These are phyloP conservation scores for Myotisia sp. DNA, from an alignment of 2,329 filamentous ascomycete genomes.

Conservation along the genomic window DNA sequence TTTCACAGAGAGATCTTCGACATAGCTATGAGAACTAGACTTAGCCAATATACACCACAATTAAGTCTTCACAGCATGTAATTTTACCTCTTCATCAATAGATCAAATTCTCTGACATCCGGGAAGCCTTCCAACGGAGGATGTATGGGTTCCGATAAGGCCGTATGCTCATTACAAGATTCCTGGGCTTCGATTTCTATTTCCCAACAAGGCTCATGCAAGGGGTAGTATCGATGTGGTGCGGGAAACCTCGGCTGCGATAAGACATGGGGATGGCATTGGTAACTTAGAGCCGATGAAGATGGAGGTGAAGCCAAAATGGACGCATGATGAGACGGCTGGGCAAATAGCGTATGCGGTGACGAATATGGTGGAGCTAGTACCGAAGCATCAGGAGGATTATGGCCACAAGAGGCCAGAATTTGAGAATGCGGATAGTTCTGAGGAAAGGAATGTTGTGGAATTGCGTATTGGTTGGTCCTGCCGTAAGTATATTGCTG, in stretches of 20 bases:
- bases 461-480: slow-evolving; percentile 16
- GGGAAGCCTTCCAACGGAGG: slow-evolving; percentile 33
- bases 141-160: slow-evolving; percentile 32
- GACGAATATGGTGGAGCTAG: slow-evolving; percentile 19
- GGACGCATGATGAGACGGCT: slow-evolving; percentile 21
- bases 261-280: slow-evolving; percentile 22
- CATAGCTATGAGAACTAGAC: slow-evolving; percentile 26
- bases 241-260: slow-evolving; percentile 19
- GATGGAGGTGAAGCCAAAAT: slow-evolving; percentile 7
- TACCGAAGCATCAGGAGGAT: slow-evolving; percentile 20
- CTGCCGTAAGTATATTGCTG: slow-evolving; percentile 16
- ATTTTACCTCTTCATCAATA: slow-evolving; percentile 30
- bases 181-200: slow-evolving; percentile 32
- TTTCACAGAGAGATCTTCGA: slow-evolving; percentile 36
- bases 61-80: slow-evolving; percentile 1
- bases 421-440: slow-evolving; percentile 24
- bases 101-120: slow-evolving; percentile 33
- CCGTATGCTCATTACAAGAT: slow-evolving; percentile 29
- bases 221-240: slow-evolving; percentile 21
- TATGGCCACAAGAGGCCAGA: slow-evolving; percentile 23
- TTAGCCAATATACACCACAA: no score
- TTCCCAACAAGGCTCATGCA: slow-evolving; percentile 23
- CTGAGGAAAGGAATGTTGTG: slow-evolving; percentile 19
- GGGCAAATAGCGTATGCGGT: slow-evolving; percentile 21
- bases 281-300: slow-evolving; percentile 15